Base-by-base conservation (phyloP, 2,329 filamentous ascomycete species). In the Chaetomium strumarium region DNA sequence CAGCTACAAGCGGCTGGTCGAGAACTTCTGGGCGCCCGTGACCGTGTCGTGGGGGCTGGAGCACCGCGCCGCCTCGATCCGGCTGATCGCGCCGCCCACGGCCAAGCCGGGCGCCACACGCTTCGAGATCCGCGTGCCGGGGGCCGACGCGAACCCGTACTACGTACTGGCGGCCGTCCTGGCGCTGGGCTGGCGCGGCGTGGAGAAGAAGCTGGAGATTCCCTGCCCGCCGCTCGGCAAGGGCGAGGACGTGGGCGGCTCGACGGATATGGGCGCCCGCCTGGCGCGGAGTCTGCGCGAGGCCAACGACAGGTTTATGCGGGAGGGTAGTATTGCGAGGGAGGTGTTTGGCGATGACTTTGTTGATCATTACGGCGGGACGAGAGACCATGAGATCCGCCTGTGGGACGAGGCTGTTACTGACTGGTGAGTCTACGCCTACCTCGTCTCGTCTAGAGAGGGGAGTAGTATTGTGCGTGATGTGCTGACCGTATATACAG, bases 11-110 rank as follows among this genome's bases (percentile, higher is more conserved):
- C 85, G 93, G 3, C 79, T 99, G 0, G 93, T 99, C 2, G 93
- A 99, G 75, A 97, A 97, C 72, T 97, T 96, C 72, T 99, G 93
- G 93, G 93, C 93, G 0, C 93, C 93, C 0, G 93, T 99, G 6
- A 96, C 92, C 0, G 93, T 97, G 0, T 96, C 90, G 0, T 99
- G 93, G 93, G 93, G 93, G 1, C 74, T 96, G 5, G 93, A 97
- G 70, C 92, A 99, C 68, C 88, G 93, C 56, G 91, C 90, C 5
- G 92, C 93, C 0, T 95, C 88, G 0, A 86, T 99, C 59, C 82
- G 93, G 16, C 72, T 99, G 33, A 96, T 99, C 60, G 83, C 89
- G 0, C 92, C 92, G 12, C 92, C 93, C 0, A 93, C 88, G 0
- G 80, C 86, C 33, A 92, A 90, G 59, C 77, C 89, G 0, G 89